Base-by-base conservation (phyloP, 2,329 filamentous ascomycete genomes). In the Aspergillus candidus region DNA sequence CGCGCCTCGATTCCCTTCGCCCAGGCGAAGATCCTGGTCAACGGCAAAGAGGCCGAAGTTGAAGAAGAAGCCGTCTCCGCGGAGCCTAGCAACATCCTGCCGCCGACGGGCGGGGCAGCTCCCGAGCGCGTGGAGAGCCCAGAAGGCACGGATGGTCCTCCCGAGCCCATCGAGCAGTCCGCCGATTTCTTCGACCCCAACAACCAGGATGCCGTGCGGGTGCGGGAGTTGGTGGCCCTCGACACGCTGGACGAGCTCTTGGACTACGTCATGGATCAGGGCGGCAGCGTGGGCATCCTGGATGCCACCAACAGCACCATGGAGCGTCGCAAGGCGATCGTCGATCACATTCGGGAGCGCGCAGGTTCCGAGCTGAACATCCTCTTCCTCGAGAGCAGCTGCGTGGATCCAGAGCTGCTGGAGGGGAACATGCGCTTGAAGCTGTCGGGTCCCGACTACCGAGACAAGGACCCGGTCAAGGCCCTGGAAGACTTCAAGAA, bases 361-460 rank as follows among this genome's bases (percentile, higher is more conserved):
- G 91, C 94, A 55, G 89, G 91, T 2, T 86, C 87, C 48, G 80
- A 83, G 53, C 75, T 98, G 15, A 91, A 91, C 29, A 88, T 98
- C 13, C 74, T 98, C 10, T 98, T 97, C 65, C 84, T 98, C 22
- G 93, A 98, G 71, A 95, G 88, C 58, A 85, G 94, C 41, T 98
- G 93, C 66, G 77, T 88, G 48, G 90, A 97, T 56, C 76, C 86
- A 47, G 80, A 82, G 66, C 73, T 97, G 18, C 75, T 97, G 32
- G 90, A 97, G 66, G 88, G 90, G 13, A 97, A 97, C 61, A 97
- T 97, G 89, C 88, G 91, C 22, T 73, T 97, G 50, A 97, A 97
- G 73, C 80, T 97, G 6, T 94, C 88, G 3, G 93, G 93, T 0
- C 93, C 93, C 0, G 93, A 98, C 66, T 98, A 98, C 72, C 88